phyloP scores from a whole-genome alignment of 2,329 filamentous ascomycete genomes.

The Aspergillus sp. region DNA sequence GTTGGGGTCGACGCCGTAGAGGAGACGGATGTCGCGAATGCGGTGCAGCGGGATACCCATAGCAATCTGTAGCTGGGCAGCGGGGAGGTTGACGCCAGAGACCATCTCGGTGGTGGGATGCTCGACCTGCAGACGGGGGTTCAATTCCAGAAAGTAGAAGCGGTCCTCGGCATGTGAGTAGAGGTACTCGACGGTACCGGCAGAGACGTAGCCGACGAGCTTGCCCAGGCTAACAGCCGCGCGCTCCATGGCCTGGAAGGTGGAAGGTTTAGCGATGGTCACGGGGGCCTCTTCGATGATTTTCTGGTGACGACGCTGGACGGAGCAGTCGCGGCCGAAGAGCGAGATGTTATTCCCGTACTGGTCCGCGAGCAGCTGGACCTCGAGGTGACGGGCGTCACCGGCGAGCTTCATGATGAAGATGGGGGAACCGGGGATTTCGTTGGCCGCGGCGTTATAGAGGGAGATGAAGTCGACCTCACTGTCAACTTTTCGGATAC shows the following conservation, averaged over 20 bases:
- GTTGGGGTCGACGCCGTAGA: slow-evolving; percentile 92
- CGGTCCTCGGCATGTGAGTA: slow-evolving; percentile 97
- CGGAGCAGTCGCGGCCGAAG: slow-evolving; percentile 96
- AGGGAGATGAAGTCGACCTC: slow-evolving; percentile 78
- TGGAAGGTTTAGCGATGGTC: slow-evolving; percentile 80
- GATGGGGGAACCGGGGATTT: slow-evolving; percentile 97
- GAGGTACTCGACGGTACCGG: slow-evolving; percentile 96
- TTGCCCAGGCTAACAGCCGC: slow-evolving; percentile 88
- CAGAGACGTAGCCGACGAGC: slow-evolving; percentile 95
- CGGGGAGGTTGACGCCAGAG: slow-evolving; percentile 90
- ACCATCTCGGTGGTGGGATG: slow-evolving; percentile 99
- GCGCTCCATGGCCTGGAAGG: slow-evolving; percentile 94
- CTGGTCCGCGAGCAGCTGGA: slow-evolving; percentile 94
- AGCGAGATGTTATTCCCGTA: slow-evolving; percentile 99
- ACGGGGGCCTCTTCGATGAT: slow-evolving; percentile 99
- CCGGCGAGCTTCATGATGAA: slow-evolving; percentile 99
- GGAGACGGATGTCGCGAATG: slow-evolving; percentile 87
- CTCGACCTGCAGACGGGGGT: slow-evolving; percentile 98
- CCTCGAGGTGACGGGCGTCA: slow-evolving; percentile 92
- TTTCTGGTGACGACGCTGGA: slow-evolving; percentile 97
- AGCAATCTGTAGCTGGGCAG: slow-evolving; percentile 94
- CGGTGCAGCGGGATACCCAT: slow-evolving; percentile 96
- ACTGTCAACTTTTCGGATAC: slow-evolving; percentile 86
- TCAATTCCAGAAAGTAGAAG: slow-evolving; percentile 98
- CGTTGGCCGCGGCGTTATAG: slow-evolving; percentile 92